Conservation (phyloP, 169 alveolate genomes). For the Plasmodium blacklocki region DNA sequence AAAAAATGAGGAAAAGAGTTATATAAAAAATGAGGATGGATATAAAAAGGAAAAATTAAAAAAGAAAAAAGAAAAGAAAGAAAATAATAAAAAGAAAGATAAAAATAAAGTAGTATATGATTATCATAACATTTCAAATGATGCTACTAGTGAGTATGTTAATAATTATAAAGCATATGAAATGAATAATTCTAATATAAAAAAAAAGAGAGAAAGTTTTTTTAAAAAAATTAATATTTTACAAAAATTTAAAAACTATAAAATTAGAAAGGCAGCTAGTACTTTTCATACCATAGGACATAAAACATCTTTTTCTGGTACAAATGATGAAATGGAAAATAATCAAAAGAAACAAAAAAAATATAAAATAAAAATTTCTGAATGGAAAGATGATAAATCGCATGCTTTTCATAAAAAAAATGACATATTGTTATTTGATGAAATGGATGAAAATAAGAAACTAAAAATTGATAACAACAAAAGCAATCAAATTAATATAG, state of each 20-base stretch:
- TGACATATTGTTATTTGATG: not conserved
- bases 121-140: not conserved
- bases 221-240: conserved; percentile 68
- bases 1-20: conserved; percentile 3
- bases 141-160: not conserved
- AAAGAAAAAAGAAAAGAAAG: not conserved
- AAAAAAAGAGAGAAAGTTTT: conserved; percentile 72
- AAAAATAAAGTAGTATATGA: not conserved
- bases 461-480: not conserved
- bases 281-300: conserved; percentile 22
- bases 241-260: conserved; percentile 59
- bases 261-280: conserved; percentile 55
- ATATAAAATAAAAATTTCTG: not conserved
- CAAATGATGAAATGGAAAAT: not conserved
- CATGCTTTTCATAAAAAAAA: not conserved
- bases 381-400: conserved; percentile 1
- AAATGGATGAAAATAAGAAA: not conserved
- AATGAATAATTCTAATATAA: conserved; percentile 11
- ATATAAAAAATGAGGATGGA: not conserved
- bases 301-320: conserved; percentile 9
- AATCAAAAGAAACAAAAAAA: conserved; percentile 4
- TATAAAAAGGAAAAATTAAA: not conserved
- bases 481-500: not conserved
- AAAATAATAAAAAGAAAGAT: not conserved
- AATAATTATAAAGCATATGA: not conserved